Base-by-base conservation (phyloP, 2,329 filamentous ascomycete species). In the Aspergillus vadensis region DNA sequence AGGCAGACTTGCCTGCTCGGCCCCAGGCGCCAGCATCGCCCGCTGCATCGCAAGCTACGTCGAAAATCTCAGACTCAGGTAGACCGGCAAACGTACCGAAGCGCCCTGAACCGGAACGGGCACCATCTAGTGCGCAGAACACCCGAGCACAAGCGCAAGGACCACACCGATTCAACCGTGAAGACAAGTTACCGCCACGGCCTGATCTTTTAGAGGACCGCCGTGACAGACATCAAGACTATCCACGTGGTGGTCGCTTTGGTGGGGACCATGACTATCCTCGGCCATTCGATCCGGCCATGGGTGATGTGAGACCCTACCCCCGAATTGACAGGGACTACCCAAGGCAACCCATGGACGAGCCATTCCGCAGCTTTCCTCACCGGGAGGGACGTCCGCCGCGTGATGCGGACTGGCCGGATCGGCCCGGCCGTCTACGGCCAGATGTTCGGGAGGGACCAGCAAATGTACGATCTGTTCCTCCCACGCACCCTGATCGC, bases 251-350 rank as follows among this genome's bases (percentile, higher is more conserved):
- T 61, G 67, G 67, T 15, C 73, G 76, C 36, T 73, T 77, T 49
- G 72, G 69, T 49, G 74, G 69, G 50, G 77, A 76, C 39, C 68
- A 74, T 58, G 76, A 77, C 19, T 74, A 73, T 50, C 70, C 71
- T 17, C 71, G 75, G 43, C 60, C 71, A 4, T 74, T 75, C 55
- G 78, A 80, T 55, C 72, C 71, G 21, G 60, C 72, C 23, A 63
- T 69, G 3, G 64, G 61, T 38, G 76, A 77, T 56, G 58, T 67
- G 52, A 67, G 77, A 41, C 69, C 67, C 57, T 76, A 77, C 63
- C 75, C 75, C 12, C 75, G 77, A 48, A 63, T 72, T 12, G 77
- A 79, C 32, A 71, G 74, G 44, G 76, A 77, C 1, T 74, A 76
- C 55, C 60, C 67, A 32, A 71, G 76, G 57, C 67, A 70, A 25